A percentile compares a stretch with the other conserved stretches of the same genome.
phyloP scores from a whole-genome alignment of 768 basidiomycete species.

The Phlebiopsis gigantea region DNA sequence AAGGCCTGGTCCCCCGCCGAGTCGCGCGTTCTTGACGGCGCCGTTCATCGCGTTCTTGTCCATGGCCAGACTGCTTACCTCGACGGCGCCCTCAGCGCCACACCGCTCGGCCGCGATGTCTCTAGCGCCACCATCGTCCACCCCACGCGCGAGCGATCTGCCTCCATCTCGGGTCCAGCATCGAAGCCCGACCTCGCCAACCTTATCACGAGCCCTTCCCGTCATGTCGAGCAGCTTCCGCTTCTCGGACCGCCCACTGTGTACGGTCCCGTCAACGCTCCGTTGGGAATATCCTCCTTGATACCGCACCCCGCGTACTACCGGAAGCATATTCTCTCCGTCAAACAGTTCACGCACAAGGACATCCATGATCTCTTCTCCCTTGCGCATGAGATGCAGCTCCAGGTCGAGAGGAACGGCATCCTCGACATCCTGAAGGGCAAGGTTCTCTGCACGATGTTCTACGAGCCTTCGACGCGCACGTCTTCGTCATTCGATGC shows the following conservation, averaged over 20 bases:
- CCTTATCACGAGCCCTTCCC: conserved; percentile 4
- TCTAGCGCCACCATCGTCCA: conserved; percentile 56
- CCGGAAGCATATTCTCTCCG: conserved; percentile 87
- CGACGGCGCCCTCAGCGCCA: conserved; percentile 67
- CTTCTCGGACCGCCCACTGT: conserved; percentile 13
- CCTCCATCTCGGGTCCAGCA: conserved; percentile 13
- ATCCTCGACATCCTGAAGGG: conserved; percentile 86
- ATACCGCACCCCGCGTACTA: conserved; percentile 84
- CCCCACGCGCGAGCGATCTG: conserved; percentile 26
- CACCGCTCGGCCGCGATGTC: conserved; percentile 65
- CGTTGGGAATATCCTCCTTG: conserved; percentile 42
- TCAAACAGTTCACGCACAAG: conserved; percentile 86
- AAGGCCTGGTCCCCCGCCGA: conserved; percentile 82
- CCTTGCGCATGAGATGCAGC: conserved; percentile 93
- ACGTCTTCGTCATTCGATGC: conserved; percentile 96
- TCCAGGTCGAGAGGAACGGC: conserved; percentile 90
- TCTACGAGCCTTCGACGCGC: conserved; percentile 96
- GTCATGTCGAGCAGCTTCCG: conserved; percentile 10
- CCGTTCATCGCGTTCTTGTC: conserved; percentile 86
- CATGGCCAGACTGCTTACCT: conserved; percentile 87
- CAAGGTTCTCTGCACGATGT: conserved; percentile 84
- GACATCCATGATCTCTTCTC: conserved; percentile 94
- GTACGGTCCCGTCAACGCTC: conserved; percentile 28
- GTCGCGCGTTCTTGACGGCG: conserved; percentile 55
- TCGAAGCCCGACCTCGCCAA: conserved; percentile 14